Evolutionary conservation across 129 eudicot species (phyloP).

Genomic region (Centaurea solstitialis): DNA sequence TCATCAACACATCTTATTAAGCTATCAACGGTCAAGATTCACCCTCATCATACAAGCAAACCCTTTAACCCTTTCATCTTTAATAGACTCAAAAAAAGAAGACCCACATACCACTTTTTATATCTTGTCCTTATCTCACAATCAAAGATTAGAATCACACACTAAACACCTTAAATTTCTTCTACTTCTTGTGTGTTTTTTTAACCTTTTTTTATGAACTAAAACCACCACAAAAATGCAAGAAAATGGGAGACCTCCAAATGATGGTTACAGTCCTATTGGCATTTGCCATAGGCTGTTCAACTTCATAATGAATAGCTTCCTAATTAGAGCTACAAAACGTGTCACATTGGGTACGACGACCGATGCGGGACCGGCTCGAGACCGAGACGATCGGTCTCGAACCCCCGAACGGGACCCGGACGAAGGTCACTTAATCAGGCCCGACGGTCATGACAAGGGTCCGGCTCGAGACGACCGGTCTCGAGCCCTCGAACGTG

Average conservation of each 20-base stretch:
- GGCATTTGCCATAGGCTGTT: conserved; percentile 40
- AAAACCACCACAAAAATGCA: conserved; percentile 11
- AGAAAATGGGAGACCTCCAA: conserved; percentile 10
- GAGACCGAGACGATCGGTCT: not conserved
- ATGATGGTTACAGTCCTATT: conserved; percentile 33
- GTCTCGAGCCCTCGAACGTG: too few relatives aligned
- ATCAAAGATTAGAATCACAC: conserved; percentile 35
- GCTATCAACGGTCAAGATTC: conserved; percentile 11
- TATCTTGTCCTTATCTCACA: conserved; percentile 21
- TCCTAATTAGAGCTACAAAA: conserved; percentile 23
- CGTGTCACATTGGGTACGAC: conserved; percentile 12
- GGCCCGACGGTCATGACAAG: too few relatives aligned
- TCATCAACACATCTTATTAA: conserved; percentile 13
- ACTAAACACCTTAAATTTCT: conserved; percentile 29
- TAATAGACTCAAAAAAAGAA: conserved; percentile 8
- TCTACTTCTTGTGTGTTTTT: conserved; percentile 11
- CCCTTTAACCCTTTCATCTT: conserved; percentile 13
- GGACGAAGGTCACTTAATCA: too few relatives aligned
- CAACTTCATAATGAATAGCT: conserved; percentile 32
- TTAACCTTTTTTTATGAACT: not conserved
- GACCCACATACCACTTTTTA: conserved; percentile 18
- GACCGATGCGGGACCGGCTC: not conserved
- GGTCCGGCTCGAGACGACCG: too few relatives aligned
- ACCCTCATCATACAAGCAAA: conserved; percentile 37
- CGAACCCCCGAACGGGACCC: too few relatives aligned